Evolutionary conservation across 352 stramenopile species (phyloP), one percentile per base, ranked within the genome.

Genomic region (Ophiocytium majus): DNA sequence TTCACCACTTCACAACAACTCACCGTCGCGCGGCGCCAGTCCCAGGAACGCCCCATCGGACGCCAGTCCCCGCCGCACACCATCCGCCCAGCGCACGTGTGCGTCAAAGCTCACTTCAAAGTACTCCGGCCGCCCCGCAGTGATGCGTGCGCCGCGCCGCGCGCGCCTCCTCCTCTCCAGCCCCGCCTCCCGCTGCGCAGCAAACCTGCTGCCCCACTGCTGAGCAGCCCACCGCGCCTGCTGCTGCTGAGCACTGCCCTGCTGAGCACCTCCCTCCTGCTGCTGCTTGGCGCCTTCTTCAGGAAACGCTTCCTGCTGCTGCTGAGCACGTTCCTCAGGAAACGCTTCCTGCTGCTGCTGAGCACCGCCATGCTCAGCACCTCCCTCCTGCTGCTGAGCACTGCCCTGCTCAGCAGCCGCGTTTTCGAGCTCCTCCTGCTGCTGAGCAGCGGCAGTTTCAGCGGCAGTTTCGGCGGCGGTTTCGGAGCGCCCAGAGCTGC

Each of bases 71-170:
- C 35, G 5, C 5, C 32, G 66, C 32, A 43, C 14, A 17, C 32
- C 32, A 5, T 43, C 66, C 5, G 5, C 14, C 66, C 66, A 78
- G 5, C 35, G 32, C 35, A 78, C 32, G 5, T 78, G 5, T 5
- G 66, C 66, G 5, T 78, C 66, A 78, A 78, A 78, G 32, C 32
- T 43, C 5, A 43, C 66, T 43, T 78, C 66, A 43, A 78, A 78
- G 5, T 14, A 78, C 35, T 78, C 66, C 35, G 66, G 66, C 66
- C 14, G 5, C 5, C 66, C 66, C 32, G 5, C 66, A 5, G 66
- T 78, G 32, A 78, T 78, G 32, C 66, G 66, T 14, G 66, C 66
- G 5, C 10, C 17, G 5, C 32, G 35, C 35, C 35, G 66, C 32
- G 5, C 5, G 5, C 35, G 66, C 32, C 32, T 5, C 35, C 66